A percentile compares a stretch with the other conserved stretches of the same genome.
Evolutionary conservation across 257 asterid genomes (phyloP).

Genomic region (Scutellaria baicalensis): DNA sequence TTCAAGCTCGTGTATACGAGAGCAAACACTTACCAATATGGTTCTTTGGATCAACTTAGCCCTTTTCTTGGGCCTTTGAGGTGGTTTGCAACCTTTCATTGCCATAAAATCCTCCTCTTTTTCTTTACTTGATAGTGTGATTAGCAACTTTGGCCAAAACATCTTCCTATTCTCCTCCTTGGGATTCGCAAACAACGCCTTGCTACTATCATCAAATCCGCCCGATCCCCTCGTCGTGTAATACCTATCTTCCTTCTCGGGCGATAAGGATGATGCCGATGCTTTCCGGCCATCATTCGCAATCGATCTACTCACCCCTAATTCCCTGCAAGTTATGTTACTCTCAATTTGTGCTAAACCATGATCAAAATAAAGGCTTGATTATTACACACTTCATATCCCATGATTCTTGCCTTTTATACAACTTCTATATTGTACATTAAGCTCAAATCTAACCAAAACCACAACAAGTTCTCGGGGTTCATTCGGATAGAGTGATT

Average conservation of each 20-base stretch:
- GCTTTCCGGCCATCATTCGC: slow-evolving; percentile 46
- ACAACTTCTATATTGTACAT: no score
- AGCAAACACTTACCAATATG: slow-evolving; percentile 44
- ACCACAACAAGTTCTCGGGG: slow-evolving; percentile 5
- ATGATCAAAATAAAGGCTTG: background rate
- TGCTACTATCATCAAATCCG: slow-evolving; percentile 57
- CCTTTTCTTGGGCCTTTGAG: slow-evolving; percentile 85
- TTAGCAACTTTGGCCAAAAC: slow-evolving; percentile 68
- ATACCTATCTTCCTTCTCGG: slow-evolving; percentile 84
- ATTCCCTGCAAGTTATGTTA: slow-evolving; percentile 43
- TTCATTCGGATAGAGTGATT: no score
- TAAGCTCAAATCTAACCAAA: slow-evolving; percentile 28
- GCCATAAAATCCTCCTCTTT: slow-evolving; percentile 77
- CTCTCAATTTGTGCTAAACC: background rate
- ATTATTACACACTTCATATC: background rate
- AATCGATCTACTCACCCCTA: slow-evolving; percentile 50
- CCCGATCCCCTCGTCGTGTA: slow-evolving; percentile 75
- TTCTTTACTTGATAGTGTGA: slow-evolving; percentile 64
- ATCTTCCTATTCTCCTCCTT: slow-evolving; percentile 41
- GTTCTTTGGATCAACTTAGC: slow-evolving; percentile 65
- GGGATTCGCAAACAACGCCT: slow-evolving; percentile 38
- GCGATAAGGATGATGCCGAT: slow-evolving; percentile 45
- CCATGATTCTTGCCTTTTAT: background rate
- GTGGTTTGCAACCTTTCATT: slow-evolving; percentile 83
- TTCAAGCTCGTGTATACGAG: no score